Conservation (phyloP, 345 rosid species). For the Rhodomyrtus tomentosa region DNA sequence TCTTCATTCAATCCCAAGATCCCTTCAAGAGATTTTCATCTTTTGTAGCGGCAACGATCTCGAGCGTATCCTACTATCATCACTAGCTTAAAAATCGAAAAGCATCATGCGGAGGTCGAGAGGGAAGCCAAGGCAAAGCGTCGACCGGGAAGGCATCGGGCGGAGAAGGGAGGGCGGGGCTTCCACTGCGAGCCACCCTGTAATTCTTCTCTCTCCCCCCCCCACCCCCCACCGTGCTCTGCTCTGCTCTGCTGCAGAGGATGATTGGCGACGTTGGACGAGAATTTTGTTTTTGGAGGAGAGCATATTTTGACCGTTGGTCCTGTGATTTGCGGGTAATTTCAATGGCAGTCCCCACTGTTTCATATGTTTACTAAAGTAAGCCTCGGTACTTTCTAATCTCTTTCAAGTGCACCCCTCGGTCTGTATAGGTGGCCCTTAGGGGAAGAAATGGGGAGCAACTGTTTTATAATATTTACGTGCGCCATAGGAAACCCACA, state of each 20-base stretch:
- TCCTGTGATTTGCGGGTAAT: neutral
- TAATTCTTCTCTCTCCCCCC: slow-evolving; percentile 68
- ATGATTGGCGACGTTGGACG: neutral
- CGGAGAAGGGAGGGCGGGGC: slow-evolving; percentile 66
- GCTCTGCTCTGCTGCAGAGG: neutral
- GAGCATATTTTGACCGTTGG: neutral
- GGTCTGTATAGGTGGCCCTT: neutral
- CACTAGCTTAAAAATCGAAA: neutral
- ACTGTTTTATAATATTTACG: neutral
- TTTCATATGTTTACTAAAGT: neutral
- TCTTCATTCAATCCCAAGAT: neutral
- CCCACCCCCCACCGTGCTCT: neutral
- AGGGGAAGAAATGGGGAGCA: neutral
- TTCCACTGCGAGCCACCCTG: slow-evolving; percentile 65
- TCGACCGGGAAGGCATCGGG: slow-evolving; percentile 57
- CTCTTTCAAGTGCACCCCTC: neutral
- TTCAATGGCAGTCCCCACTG: neutral
- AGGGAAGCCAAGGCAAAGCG: slow-evolving; percentile 53
- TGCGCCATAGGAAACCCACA: neutral
- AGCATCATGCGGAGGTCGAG: neutral
- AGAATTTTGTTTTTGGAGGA: neutral
- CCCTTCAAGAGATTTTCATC: neutral
- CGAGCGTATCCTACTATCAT: neutral
- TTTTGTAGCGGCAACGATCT: neutral
- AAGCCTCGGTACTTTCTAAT: neutral